Percentiles rank a stretch among this genome's conserved stretches.
These are phyloP conservation scores for Tetrahymena malaccensis DNA, from an alignment of 73 alveolate species.

Conservation along the genomic window DNA sequence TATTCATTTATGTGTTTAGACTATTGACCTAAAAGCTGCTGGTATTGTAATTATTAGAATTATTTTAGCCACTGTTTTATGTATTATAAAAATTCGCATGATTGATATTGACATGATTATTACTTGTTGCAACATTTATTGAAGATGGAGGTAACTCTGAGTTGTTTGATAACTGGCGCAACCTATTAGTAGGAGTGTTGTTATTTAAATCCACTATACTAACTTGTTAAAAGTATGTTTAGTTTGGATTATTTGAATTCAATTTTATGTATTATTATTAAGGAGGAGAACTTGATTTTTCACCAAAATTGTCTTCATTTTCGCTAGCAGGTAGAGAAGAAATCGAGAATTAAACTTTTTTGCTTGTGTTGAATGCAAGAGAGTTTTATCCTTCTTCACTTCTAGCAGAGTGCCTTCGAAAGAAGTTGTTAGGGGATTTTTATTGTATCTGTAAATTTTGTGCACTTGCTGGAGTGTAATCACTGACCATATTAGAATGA, in stretches of 20 bases:
- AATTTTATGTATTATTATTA: neutral
- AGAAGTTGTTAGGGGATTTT: neutral
- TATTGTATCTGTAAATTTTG: neutral
- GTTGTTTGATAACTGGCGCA: neutral
- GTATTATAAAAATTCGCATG: neutral
- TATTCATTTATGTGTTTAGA: neutral
- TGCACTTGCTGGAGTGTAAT: neutral
- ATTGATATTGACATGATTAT: neutral
- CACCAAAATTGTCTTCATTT: neutral
- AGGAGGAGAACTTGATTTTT: neutral
- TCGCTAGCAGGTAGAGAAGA: neutral
- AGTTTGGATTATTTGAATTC: neutral
- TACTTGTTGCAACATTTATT: neutral
- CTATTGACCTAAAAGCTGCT: neutral
- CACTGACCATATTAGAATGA: neutral
- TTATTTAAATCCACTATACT: neutral
- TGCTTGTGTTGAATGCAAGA: neutral
- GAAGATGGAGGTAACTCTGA: neutral
- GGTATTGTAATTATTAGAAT: neutral
- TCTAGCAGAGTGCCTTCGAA: neutral
- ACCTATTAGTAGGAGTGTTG: neutral
- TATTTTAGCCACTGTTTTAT: neutral
- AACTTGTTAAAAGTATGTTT: neutral
- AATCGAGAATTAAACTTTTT: neutral
- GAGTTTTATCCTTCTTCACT: neutral